Conservation (phyloP, 2,329 filamentous ascomycete genomes). For the Falciphora oryzae region DNA sequence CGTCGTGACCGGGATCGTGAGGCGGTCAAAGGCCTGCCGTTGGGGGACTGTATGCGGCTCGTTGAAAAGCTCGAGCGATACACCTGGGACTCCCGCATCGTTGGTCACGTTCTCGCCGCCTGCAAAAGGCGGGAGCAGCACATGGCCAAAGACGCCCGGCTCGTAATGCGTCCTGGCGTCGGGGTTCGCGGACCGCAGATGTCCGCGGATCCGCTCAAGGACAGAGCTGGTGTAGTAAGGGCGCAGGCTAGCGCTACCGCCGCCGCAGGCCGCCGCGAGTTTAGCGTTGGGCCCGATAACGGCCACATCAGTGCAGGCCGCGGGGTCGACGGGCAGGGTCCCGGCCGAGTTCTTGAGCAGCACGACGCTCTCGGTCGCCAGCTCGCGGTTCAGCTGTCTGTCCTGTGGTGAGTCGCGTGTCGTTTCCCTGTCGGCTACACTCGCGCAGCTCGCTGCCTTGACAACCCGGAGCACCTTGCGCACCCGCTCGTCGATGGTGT, state of each 20-base stretch:
- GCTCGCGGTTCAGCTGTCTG: conserved; percentile 41
- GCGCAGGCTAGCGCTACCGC: conserved; percentile 22
- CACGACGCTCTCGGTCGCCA: conserved; percentile 15
- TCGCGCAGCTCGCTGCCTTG: not conserved
- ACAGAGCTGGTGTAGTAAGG: conserved; percentile 39
- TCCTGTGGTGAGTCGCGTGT: conserved; percentile 29
- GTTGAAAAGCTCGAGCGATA: conserved; percentile 13
- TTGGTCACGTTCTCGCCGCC: conserved; percentile 10
- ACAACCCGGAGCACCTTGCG: conserved; percentile 22
- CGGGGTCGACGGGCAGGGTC: conserved; percentile 45
- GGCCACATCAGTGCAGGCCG: conserved; percentile 34
- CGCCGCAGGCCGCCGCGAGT: conserved; percentile 25
- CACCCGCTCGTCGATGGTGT: conserved; percentile 22
- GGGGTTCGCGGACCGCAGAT: conserved; percentile 17
- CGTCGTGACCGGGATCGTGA: conserved; percentile 33
- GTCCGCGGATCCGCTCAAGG: conserved; percentile 34
- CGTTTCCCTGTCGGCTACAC: not conserved
- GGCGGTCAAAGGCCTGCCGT: conserved; percentile 33
- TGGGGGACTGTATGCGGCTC: conserved; percentile 11
- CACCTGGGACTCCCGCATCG: conserved; percentile 10
- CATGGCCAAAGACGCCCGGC: conserved; percentile 15
- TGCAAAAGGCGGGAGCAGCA: conserved; percentile 15
- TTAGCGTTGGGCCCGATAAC: conserved; percentile 47
- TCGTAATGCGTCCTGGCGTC: conserved; percentile 2
- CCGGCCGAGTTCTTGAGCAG: conserved; percentile 43